A percentile compares a stretch with the other conserved stretches of the same genome.
These are phyloP conservation scores for Populus tremula DNA, from an alignment of 345 rosid genomes.

Conservation along the genomic window DNA sequence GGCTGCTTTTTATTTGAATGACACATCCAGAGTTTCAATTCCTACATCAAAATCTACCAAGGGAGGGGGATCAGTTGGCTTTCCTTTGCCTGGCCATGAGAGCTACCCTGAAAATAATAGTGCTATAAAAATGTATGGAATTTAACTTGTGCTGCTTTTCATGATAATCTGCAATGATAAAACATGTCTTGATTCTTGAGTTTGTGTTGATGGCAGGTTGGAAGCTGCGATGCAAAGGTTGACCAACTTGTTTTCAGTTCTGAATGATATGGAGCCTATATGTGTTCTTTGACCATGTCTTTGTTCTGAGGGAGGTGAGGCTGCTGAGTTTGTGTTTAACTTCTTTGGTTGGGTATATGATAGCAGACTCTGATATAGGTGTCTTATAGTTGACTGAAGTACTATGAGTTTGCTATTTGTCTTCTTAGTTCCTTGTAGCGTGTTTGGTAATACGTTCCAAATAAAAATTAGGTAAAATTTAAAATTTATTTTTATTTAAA, in stretches of 20 bases:
- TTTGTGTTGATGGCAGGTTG: slow-evolving; percentile 56
- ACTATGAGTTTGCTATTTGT: too few relatives aligned
- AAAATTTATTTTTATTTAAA: too few relatives aligned
- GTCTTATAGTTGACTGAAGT: not conserved
- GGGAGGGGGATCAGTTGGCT: slow-evolving; percentile 55
- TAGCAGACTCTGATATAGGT: not conserved
- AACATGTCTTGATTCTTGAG: slow-evolving; percentile 13
- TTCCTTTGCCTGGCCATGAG: slow-evolving; percentile 92
- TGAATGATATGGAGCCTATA: slow-evolving; percentile 99
- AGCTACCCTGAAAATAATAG: slow-evolving; percentile 88
- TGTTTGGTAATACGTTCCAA: too few relatives aligned
- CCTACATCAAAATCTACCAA: slow-evolving; percentile 76
- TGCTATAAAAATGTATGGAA: slow-evolving; percentile 82
- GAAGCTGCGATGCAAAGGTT: slow-evolving; percentile 99
- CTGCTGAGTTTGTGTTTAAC: slow-evolving; percentile 1
- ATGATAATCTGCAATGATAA: not conserved
- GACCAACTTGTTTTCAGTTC: slow-evolving; percentile 84
- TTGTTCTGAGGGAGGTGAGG: slow-evolving; percentile 92
- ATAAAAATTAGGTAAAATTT: too few relatives aligned
- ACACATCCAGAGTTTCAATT: slow-evolving; percentile 56
- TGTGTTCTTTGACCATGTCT: slow-evolving; percentile 95
- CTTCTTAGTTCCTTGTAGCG: too few relatives aligned
- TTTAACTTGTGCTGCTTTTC: slow-evolving; percentile 5
- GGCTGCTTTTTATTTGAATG: slow-evolving; percentile 85
- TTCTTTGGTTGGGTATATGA: not conserved